A percentile compares a stretch with the other conserved stretches of the same genome.
Evolutionary conservation across 768 basidiomycete species (phyloP).

Genomic region (Naganishia kalamii): DNA sequence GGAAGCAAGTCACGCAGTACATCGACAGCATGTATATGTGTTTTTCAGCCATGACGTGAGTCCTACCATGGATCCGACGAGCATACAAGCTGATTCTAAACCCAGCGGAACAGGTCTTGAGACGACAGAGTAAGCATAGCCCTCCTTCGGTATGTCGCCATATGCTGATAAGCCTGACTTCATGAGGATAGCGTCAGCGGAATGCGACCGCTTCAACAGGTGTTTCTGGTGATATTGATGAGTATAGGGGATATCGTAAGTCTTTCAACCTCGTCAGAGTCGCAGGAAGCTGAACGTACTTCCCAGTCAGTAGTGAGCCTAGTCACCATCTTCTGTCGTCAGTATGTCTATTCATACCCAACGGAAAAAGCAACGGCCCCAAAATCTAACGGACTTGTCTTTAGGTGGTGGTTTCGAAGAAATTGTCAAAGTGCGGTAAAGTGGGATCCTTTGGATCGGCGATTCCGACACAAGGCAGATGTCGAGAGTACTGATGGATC

Average conservation of each 20-base stretch:
- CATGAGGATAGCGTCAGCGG: constrained; percentile 18
- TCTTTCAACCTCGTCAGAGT: background rate
- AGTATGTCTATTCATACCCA: background rate
- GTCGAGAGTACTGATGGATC: background rate
- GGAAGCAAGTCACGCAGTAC: constrained; percentile 13
- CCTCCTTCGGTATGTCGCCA: background rate
- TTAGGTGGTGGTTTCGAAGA: background rate
- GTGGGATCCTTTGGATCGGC: background rate
- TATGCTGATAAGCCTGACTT: background rate
- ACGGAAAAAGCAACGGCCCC: too few species aligned
- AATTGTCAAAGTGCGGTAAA: background rate
- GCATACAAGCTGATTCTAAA: too few species aligned
- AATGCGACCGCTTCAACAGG: constrained; percentile 24
- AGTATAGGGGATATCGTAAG: constrained; percentile 11
- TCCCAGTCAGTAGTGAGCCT: background rate
- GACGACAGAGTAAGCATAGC: background rate
- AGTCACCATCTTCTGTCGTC: background rate
- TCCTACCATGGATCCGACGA: background rate
- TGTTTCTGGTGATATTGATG: constrained; percentile 26
- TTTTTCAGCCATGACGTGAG: constrained; percentile 28
- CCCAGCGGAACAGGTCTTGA: background rate
- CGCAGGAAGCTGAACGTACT: background rate
- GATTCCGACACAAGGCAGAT: background rate
- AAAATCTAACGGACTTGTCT: background rate
- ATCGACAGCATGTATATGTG: constrained; percentile 27